Conservation (phyloP, 2,329 filamentous ascomycete genomes). For the Cladophialophora psammophila region DNA sequence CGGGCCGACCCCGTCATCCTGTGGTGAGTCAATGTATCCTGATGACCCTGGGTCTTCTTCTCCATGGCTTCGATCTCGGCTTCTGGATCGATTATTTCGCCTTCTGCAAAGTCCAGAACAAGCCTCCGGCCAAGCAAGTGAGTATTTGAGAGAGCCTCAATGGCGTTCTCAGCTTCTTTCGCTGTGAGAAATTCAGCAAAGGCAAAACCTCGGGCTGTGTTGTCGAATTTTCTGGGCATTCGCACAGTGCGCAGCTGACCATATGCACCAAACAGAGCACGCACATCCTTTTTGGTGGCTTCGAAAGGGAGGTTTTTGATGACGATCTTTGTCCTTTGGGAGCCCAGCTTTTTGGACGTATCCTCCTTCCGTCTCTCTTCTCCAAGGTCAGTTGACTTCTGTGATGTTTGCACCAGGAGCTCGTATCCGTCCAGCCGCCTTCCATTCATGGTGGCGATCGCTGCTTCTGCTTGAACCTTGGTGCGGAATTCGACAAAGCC, state of each 20-base stretch:
- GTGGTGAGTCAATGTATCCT: slow-evolving; percentile 88
- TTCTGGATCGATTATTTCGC: slow-evolving; percentile 88
- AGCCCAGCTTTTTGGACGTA: slow-evolving; percentile 77
- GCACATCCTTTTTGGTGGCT: slow-evolving; percentile 89
- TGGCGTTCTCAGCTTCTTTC: slow-evolving; percentile 87
- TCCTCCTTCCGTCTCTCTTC: slow-evolving; percentile 86
- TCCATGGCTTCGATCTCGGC: slow-evolving; percentile 97
- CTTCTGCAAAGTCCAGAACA: slow-evolving; percentile 89
- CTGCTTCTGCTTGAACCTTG: slow-evolving; percentile 78
- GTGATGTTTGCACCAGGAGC: slow-evolving; percentile 82
- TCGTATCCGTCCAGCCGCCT: slow-evolving; percentile 86
- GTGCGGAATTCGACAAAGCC: slow-evolving; percentile 90
- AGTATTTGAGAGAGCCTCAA: slow-evolving; percentile 89
- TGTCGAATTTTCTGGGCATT: slow-evolving; percentile 93
- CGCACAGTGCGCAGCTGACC: slow-evolving; percentile 91
- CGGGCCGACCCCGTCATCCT: slow-evolving; percentile 78
- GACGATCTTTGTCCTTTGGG: slow-evolving; percentile 86
- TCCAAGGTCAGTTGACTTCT: slow-evolving; percentile 85
- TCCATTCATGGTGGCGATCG: slow-evolving; percentile 85
- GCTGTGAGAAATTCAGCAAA: slow-evolving; percentile 95
- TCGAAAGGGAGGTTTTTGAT: slow-evolving; percentile 99
- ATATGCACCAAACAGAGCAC: slow-evolving; percentile 84
- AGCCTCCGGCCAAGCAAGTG: slow-evolving; percentile 89
- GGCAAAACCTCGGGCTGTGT: slow-evolving; percentile 86
- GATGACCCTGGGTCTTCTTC: slow-evolving; percentile 89